Evolutionary conservation across 192 early-diverging fungal genomes (phyloP).

Genomic region (Kickxella alabastrina): DNA sequence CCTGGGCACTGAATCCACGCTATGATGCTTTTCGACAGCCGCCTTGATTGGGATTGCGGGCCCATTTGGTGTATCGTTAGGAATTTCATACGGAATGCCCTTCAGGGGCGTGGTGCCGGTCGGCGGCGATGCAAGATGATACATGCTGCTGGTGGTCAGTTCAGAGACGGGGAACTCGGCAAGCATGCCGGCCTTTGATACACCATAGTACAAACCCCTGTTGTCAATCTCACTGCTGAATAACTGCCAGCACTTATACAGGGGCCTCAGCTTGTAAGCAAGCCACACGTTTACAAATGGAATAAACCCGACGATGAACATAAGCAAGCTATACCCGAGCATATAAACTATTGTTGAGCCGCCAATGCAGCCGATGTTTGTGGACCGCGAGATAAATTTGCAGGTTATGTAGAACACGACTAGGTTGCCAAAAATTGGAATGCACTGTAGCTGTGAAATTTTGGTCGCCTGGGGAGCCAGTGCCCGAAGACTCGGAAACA

Average conservation of each 20-base stretch:
- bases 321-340: conserved; percentile 6
- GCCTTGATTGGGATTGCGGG: background rate
- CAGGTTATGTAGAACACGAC: conserved; percentile 15
- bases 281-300: conserved; percentile 45
- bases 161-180: conserved; percentile 10
- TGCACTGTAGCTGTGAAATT: conserved; percentile 39
- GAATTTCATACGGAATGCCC: background rate
- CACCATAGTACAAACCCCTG: conserved; percentile 30
- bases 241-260: conserved; percentile 33
- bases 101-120: background rate
- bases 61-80: background rate
- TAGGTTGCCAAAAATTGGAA: conserved; percentile 45
- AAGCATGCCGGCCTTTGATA: conserved; percentile 14
- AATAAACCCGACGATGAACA: conserved; percentile 35
- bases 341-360: conserved; percentile 16
- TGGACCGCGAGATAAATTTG: conserved; percentile 20
- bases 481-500: conserved; percentile 17
- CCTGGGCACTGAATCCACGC: conserved; percentile 1
- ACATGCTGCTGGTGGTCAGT: background rate
- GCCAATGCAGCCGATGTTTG: conserved; percentile 21
- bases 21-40: background rate
- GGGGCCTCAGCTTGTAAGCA: conserved; percentile 24
- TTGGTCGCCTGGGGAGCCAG: conserved; percentile 38
- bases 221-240: conserved; percentile 36
- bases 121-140: conserved; percentile 3